A percentile compares a stretch with the other conserved stretches of the same genome.
Conservation (phyloP, 768 basidiomycete genomes). For the Suillus subluteus region DNA sequence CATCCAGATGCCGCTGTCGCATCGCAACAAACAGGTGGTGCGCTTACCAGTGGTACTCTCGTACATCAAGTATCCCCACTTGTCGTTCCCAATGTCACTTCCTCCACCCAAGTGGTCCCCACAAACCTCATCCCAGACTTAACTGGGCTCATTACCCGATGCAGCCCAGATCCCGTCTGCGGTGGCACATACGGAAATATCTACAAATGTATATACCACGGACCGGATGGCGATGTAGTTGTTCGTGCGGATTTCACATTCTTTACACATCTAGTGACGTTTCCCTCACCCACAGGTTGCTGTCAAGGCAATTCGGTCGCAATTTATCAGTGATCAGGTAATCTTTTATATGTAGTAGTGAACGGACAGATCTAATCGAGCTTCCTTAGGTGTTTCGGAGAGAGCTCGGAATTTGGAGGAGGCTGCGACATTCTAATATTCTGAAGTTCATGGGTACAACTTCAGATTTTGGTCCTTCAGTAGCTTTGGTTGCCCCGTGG, state of each 20-base stretch:
- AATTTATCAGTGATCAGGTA: constrained; percentile 2
- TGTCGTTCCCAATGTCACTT: neutral
- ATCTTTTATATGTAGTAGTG: neutral
- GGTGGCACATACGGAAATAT: neutral
- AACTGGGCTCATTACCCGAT: neutral
- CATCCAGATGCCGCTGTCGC: too few relatives aligned
- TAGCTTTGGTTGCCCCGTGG: constrained; percentile 27
- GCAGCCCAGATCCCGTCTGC: neutral
- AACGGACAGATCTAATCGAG: neutral
- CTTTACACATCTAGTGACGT: neutral
- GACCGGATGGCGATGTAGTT: neutral
- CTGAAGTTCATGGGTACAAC: constrained; percentile 20
- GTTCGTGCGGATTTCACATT: neutral
- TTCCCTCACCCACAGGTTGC: neutral
- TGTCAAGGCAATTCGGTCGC: constrained; percentile 7
- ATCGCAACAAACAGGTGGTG: too few relatives aligned
- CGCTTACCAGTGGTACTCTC: too few relatives aligned
- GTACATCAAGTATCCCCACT: neutral
- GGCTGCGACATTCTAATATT: constrained; percentile 22
- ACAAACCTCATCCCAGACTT: neutral
- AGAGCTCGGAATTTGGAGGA: constrained; percentile 26
- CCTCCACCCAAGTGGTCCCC: neutral
- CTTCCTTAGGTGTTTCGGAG: constrained; percentile 19
- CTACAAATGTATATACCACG: neutral
- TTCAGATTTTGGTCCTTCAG: constrained; percentile 24